These are phyloP conservation scores for Taphrina populina DNA, from an alignment of 1,139 yeast species.

Conservation along the genomic window DNA sequence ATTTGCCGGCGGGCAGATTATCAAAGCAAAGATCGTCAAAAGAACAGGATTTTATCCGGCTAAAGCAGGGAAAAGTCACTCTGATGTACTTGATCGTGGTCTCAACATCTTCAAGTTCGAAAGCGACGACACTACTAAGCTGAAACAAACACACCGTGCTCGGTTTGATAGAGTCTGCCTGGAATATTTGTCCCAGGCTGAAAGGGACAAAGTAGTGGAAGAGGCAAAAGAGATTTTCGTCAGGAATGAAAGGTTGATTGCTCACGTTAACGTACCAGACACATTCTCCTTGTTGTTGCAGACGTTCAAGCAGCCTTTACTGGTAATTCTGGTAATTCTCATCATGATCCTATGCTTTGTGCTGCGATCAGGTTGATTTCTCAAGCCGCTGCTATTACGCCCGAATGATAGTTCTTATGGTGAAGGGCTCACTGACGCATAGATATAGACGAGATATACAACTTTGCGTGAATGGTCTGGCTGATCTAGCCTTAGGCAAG, in stretches of 20 bases:
- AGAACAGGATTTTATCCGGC: slow-evolving; percentile 75
- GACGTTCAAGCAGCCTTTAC: slow-evolving; percentile 4
- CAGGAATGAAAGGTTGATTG: slow-evolving; percentile 51
- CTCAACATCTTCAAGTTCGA: slow-evolving; percentile 72
- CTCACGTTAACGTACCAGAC: slow-evolving; percentile 8
- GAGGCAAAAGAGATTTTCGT: slow-evolving; percentile 67
- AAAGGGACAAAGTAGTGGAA: slow-evolving; percentile 66
- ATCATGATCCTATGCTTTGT: too few relatives aligned
- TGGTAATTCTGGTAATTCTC: too few relatives aligned
- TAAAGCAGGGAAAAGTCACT: slow-evolving; percentile 61
- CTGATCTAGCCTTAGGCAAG: too few relatives aligned
- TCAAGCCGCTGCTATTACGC: too few relatives aligned
- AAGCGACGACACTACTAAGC: slow-evolving; percentile 53
- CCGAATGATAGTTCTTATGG: too few relatives aligned
- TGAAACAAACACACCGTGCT: slow-evolving; percentile 60
- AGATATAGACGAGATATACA: too few relatives aligned
- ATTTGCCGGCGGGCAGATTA: slow-evolving; percentile 80
- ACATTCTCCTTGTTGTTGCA: slow-evolving; percentile 7
- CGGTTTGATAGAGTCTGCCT: slow-evolving; percentile 72
- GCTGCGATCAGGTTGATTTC: too few relatives aligned
- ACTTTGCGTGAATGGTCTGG: too few relatives aligned
- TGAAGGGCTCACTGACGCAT: too few relatives aligned
- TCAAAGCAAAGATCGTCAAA: slow-evolving; percentile 64
- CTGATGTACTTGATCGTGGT: slow-evolving; percentile 61
- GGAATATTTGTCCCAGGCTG: slow-evolving; percentile 62